Base-by-base conservation (phyloP, 768 basidiomycete species). In the Agaricus subrufescens region DNA sequence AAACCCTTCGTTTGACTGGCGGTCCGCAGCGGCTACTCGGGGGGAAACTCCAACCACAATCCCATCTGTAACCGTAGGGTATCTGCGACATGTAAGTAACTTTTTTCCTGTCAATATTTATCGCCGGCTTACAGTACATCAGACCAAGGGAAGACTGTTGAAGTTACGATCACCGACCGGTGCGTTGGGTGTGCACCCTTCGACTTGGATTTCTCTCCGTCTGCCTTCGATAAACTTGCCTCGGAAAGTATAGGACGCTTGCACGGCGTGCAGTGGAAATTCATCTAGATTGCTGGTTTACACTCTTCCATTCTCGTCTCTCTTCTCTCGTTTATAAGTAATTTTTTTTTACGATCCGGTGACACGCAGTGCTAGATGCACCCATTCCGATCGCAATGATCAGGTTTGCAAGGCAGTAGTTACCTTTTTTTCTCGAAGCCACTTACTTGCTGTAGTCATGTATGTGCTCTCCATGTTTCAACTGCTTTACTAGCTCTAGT, bases 41-140 rank as follows among this genome's bases (percentile, higher is more conserved):
- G 79, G 26, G 73, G 49, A 5, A 82, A 93, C 74, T 86, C 90
- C 27, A 93, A 92, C 68, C 63, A 60, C 54, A 91, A 94, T 73
- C 89, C 91, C 34, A 67, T 93, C 53, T 93, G 91, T 66, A 71
- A 71, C 61, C 75, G 69, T 63, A 60, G 70, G 52, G 70, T 87
- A 52, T 64, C 54, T 7, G 75, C 69, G 14, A 64, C 62, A 4
- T 89, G 88, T 87, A 70, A 67, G 77, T 70, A 4, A n/a, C 19
- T 23, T 9, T 8, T 11, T 15, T 26, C 8, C 38, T 43, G 56
- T 55, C 11, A 29, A 46, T 38, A 30, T 50, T 52, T 53, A 54
- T 34, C 19, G n/a, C 2, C 19, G 15, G 15, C 42, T 56, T 42
- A 53, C 30, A 46, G 54, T 49, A 42, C 62, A 10, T 61, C 59